Base-by-base conservation (phyloP, 441 rosid genomes). In the Erodium moschatum region DNA sequence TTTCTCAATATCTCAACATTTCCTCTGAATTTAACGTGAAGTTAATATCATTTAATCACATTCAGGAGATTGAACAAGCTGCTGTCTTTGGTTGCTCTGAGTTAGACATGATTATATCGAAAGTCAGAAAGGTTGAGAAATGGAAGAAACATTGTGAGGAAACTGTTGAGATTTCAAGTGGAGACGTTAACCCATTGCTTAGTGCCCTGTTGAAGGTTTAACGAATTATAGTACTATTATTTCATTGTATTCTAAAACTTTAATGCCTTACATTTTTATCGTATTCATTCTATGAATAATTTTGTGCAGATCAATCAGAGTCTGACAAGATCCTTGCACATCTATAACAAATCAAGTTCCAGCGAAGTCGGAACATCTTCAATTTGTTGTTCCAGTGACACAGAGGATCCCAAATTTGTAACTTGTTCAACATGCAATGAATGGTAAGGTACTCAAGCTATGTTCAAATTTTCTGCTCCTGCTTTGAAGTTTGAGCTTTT, bases 61-160 rank as follows among this genome's bases (percentile, higher is more conserved):
- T 67, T 67, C 83, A 87, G 96, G 90, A 85, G 52, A 71, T 29
- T 58, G 90, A 85, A 73, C 73, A 74, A 69, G 70, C 72, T 73
- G 75, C 73, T 74, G 85, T 87, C 46, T 86, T 87, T 77, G 69
- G 69, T 65, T 89, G 92, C 76, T 44, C 78, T 12, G 85, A 87
- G 75, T 79, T 84, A 66, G 87, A 82, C 69, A 69, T 66, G 73
- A 71, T 87, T 70, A 69, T 83, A 56, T 78, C 71, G 52, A 85
- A 89, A 79, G 82, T 80, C 70, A 81, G 76, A 63, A 87, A 85
- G 73, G 77, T 87, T 66, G 86, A 87, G 70, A 80, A 71, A 64
- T 89, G 96, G 96, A 86, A 76, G 74, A 73, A 77, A 29, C 75
- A 48, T 31, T 76, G 84, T 73, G 31, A 58, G 70, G 76, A 81